Conservation (phyloP, 257 asterid genomes). For the Perilla frutescens region DNA sequence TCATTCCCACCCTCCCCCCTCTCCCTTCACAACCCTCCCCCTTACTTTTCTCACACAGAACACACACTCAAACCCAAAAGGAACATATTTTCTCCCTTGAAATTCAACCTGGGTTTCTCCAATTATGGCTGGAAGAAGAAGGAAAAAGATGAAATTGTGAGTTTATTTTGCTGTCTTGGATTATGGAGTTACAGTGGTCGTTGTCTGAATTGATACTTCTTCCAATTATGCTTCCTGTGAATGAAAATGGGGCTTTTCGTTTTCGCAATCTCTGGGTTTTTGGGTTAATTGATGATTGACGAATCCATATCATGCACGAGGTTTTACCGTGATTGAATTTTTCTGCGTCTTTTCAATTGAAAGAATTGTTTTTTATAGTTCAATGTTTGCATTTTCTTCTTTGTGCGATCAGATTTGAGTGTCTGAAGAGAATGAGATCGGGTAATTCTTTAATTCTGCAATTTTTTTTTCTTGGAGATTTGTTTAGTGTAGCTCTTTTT, state of each 20-base stretch:
- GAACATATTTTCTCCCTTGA: background rate
- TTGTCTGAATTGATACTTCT: background rate
- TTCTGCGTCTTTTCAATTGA: conserved; percentile 1
- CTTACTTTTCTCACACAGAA: conserved; percentile 19
- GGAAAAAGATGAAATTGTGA: conserved; percentile 59
- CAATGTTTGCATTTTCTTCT: conserved; percentile 3
- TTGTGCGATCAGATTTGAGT: conserved; percentile 35
- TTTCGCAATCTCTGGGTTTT: background rate
- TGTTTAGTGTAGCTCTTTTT: background rate
- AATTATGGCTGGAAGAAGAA: conserved; percentile 58
- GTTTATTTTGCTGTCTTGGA: conserved; percentile 22
- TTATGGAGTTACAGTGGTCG: background rate
- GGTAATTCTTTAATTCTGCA: background rate
- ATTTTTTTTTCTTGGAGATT: background rate
- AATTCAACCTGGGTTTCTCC: conserved; percentile 34
- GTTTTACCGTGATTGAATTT: conserved; percentile 10
- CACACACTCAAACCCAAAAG: background rate
- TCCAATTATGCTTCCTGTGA: background rate
- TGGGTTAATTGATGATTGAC: background rate
- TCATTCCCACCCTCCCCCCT: conserved; percentile 30
- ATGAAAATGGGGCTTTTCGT: conserved; percentile 3
- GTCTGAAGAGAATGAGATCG: conserved; percentile 27
- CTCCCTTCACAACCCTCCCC: conserved; percentile 29
- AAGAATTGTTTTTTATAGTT: background rate
- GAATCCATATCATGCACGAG: conserved; percentile 1